phyloP scores from a whole-genome alignment of 352 stramenopile genomes.

The Globisporangium alternatum region DNA sequence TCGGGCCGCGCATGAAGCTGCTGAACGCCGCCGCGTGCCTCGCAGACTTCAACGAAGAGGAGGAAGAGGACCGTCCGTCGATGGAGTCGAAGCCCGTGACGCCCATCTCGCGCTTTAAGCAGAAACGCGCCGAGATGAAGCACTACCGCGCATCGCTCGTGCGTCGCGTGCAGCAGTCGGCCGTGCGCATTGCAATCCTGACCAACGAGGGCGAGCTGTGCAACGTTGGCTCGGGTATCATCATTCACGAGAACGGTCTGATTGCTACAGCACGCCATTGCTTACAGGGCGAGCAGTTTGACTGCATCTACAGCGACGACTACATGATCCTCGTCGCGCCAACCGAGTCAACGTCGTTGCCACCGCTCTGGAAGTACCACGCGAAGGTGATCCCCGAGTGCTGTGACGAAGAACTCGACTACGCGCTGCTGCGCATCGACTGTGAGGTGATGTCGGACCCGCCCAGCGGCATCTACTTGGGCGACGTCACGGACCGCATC shows the following conservation, averaged over 20 bases:
- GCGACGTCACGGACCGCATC: slow-evolving; percentile 83
- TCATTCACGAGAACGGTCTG: slow-evolving; percentile 78
- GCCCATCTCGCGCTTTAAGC: slow-evolving; percentile 75
- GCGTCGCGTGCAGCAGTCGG: slow-evolving; percentile 81
- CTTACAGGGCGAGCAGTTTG: slow-evolving; percentile 81
- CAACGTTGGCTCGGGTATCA: slow-evolving; percentile 85
- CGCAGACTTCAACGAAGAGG: slow-evolving; percentile 82
- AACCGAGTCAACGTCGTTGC: slow-evolving; percentile 76
- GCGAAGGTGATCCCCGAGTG: slow-evolving; percentile 77
- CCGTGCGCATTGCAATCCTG: slow-evolving; percentile 80
- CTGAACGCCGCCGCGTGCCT: slow-evolving; percentile 80
- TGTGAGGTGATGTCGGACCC: slow-evolving; percentile 85
- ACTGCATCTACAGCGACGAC: slow-evolving; percentile 85
- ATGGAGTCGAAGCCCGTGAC: slow-evolving; percentile 64
- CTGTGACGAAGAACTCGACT: slow-evolving; percentile 83
- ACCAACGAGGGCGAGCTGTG: slow-evolving; percentile 83
- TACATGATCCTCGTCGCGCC: slow-evolving; percentile 86
- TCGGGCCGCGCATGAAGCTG: slow-evolving; percentile 82
- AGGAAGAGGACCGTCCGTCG: slow-evolving; percentile 63
- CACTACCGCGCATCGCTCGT: slow-evolving; percentile 83
- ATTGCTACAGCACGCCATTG: slow-evolving; percentile 80
- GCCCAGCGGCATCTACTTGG: slow-evolving; percentile 85
- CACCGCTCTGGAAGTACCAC: slow-evolving; percentile 85
- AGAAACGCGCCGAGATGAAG: slow-evolving; percentile 81
- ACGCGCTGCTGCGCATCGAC: slow-evolving; percentile 78